Evolutionary conservation across 2,329 filamentous ascomycete species (phyloP).

Genomic region (Aaosphaeria arxii): DNA sequence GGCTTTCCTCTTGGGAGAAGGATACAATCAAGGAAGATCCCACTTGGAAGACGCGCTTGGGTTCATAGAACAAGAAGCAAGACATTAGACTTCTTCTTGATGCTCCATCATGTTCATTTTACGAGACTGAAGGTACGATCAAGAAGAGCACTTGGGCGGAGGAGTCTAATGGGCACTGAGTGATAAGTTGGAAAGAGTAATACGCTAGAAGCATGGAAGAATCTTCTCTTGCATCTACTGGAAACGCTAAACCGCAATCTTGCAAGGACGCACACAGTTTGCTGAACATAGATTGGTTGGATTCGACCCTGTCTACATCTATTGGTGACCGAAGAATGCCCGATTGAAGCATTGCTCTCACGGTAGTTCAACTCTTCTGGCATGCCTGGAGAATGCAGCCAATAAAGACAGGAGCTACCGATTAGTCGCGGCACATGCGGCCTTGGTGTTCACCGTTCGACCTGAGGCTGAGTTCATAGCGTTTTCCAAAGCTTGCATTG

Average conservation of each 20-base stretch:
- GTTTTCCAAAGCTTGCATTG: not conserved
- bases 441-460: not conserved
- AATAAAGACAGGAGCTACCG: not conserved
- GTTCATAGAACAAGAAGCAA: too few species aligned
- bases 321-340: not conserved
- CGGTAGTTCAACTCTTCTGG: not conserved
- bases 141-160: too few species aligned
- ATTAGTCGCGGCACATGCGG: not conserved
- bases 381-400: not conserved
- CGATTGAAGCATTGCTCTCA: not conserved
- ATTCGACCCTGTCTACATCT: not conserved
- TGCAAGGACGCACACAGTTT: not conserved
- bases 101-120: too few species aligned
- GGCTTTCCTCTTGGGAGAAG: too few species aligned
- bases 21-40: too few species aligned
- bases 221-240: slow-evolving; percentile 4
- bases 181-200: slow-evolving; percentile 4
- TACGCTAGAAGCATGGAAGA: slow-evolving; percentile 12
- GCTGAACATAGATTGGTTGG: too few species aligned
- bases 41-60: too few species aligned
- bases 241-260: slow-evolving; percentile 1
- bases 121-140: too few species aligned
- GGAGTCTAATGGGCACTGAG: not conserved
- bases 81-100: too few species aligned
- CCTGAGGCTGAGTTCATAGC: not conserved